A percentile compares a stretch with the other conserved stretches of the same genome.
These are phyloP conservation scores for Striga asiatica DNA, from an alignment of 257 asterid genomes.

Conservation along the genomic window DNA sequence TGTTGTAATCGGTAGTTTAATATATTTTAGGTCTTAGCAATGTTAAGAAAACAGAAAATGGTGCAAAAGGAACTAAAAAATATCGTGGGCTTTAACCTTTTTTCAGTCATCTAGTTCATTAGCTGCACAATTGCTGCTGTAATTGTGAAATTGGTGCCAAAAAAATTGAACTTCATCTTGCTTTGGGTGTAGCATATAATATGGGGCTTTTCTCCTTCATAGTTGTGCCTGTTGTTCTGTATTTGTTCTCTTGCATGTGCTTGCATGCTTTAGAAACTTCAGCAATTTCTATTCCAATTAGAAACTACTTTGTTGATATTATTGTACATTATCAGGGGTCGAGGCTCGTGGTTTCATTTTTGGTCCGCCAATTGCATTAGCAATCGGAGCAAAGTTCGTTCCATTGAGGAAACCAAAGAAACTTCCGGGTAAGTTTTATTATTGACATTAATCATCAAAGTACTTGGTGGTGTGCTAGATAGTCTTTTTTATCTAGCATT, in stretches of 20 bases:
- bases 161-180: neutral
- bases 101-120: neutral
- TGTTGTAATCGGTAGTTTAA: no score
- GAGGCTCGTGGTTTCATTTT: conserved; percentile 86
- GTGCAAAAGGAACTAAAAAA: neutral
- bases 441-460: no score
- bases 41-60: neutral
- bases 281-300: no score
- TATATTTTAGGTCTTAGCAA: no score
- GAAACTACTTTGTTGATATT: neutral
- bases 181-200: neutral
- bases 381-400: conserved; percentile 82
- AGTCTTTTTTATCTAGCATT: neutral
- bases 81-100: neutral
- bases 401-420: conserved; percentile 72
- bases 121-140: neutral
- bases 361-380: conserved; percentile 78
- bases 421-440: conserved; percentile 45
- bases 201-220: neutral
- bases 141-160: neutral
- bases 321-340: conserved; percentile 34
- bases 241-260: no score
- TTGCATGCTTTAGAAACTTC: no score
- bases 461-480: neutral
- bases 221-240: neutral